Base-by-base conservation (phyloP, 352 stramenopile species). In the Phytopythium helicoides region DNA sequence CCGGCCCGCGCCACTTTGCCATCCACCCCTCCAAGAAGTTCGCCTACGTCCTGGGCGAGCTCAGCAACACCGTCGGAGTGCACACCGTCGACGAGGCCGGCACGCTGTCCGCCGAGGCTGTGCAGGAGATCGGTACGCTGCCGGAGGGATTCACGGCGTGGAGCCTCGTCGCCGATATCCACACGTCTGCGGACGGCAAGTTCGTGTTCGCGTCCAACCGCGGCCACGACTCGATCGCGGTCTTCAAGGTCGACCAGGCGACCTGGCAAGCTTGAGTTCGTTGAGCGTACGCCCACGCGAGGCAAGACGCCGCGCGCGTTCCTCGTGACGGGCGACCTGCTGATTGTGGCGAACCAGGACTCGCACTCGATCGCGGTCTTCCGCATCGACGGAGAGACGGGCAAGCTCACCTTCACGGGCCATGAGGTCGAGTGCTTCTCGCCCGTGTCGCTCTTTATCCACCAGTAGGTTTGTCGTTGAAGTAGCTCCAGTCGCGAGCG, bases 1-100 rank as follows among this genome's bases (percentile, higher is more conserved):
- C 67, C 9, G 84, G 84, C 0, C 84, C 84, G 2, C 80, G 81
- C n/a, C 84, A 94, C 66, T 66, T 94, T 16, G 80, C 73, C n/a
- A 59, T 94, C n/a, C 83, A 86, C 22, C 31, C 66, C 23, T 62
- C 63, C 18, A 56, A 76, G 11, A 51, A 69, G 6, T 58, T 89
- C 6, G 80, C 58, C 25, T 94, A 92, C 59, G 75, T 94, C 15
- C 58, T 88, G 18, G 66, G 76, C 38, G 85, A 94, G 51, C 66
- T 94, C 15, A 66, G 71, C 14, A 92, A 73, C 57, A 75, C 65
- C 0, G 57, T 94, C n/a, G 62, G 73, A 18, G 81, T 92, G 22
- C 65, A 90, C 55, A 11, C 74, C 11, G 63, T 86, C 15, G 68
- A 87, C 50, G 47, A 56, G 31, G 76, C 58, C 3, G 77, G 76